Base-by-base conservation (phyloP, 352 stramenopile species). In the Globisporangium splendens region DNA sequence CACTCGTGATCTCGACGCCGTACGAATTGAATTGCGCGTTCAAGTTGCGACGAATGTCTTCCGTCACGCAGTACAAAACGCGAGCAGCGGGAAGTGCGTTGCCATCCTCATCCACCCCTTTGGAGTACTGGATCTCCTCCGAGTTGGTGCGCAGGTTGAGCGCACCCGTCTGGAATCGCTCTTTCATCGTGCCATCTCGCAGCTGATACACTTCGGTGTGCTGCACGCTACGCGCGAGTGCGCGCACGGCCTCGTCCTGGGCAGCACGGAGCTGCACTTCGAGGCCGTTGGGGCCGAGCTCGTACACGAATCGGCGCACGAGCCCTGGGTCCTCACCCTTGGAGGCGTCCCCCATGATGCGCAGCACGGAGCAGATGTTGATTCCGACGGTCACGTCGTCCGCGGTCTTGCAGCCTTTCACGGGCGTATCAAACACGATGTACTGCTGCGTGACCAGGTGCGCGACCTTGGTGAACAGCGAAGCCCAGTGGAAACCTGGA, bases 391-490 rank as follows among this genome's bases (percentile, higher is more conserved):
- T 94, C 22, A 97, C 88, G 60, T 96, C 80, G 64, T 97, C 89
- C 0, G 77, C 75, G 1, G 89, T 96, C 70, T 94, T 94, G 71
- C 88, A 96, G 20, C 85, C 87, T 59, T 96, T 94, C 2, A 97
- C 83, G 6, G 84, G 84, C 6, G 85, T 93, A 61, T 96, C 79
- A 50, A 95, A 95, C 14, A 96, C 75, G 33, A 96, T 87, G 55
- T 79, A 88, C 62, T 96, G 87, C 72, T 94, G 93, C 22, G 87
- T 97, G 12, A 97, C 82, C 11, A 97, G 65, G 49, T 96, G 86
- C 0, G 86, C 83, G 14, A 96, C 79, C 59, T 90, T 90, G 24
- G 89, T 86, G 65, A 88, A 96, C 21, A 81, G 44, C 13, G 72
- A 86, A 2, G 82, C 77, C 58, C 59, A 75, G 62, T 96, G 87